Base-by-base conservation (phyloP, 768 basidiomycete species). In the Heimioporus sp. region DNA sequence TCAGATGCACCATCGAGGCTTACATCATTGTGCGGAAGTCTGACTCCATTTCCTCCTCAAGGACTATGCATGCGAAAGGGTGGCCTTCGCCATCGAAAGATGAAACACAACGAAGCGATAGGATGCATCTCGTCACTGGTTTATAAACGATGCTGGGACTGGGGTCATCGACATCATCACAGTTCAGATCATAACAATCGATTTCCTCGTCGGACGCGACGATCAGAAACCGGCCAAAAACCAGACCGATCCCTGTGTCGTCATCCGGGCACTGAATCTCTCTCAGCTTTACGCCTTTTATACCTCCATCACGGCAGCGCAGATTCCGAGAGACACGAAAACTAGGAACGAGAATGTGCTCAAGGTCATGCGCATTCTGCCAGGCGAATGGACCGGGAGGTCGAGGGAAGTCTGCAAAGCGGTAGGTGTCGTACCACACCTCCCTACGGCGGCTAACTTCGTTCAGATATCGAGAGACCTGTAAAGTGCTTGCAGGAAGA, bases 391-490 rank as follows among this genome's bases (percentile, higher is more conserved):
- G 35, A 35, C 35, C 11, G 35, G 35, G 35, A 35, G 35, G 35
- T 15, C 35, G 35, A 16, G 16, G 35, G 35, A 12, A 35, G 12
- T 12, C 13, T 12, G 35, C 9, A 62, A 10, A 41, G 40, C 59
- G 58, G 49, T 64, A 64, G n/a, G 44, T 46, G 7, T 57, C 16
- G 19, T 43, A 50, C 62, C 62, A 63, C 13, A 61, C 15, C 3
- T 50, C 44, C 39, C 48, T 58, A 19, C 11, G 17, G 28, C 43
- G 41, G 46, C 48, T 64, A 0, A 49, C 28, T 7, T 12, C 35
- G 20, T 43, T 32, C 43, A 43, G 28, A 32, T 32, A 43, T 43
- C 30, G 43, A 19, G 43, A 43, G 2, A 31, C 43, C 43, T 43
- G 43, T 31, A 28, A 42, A 21, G 43, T 3, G 10, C 24, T 28